Conservation (phyloP, 768 basidiomycete genomes). For the Agaricus bisporus region DNA sequence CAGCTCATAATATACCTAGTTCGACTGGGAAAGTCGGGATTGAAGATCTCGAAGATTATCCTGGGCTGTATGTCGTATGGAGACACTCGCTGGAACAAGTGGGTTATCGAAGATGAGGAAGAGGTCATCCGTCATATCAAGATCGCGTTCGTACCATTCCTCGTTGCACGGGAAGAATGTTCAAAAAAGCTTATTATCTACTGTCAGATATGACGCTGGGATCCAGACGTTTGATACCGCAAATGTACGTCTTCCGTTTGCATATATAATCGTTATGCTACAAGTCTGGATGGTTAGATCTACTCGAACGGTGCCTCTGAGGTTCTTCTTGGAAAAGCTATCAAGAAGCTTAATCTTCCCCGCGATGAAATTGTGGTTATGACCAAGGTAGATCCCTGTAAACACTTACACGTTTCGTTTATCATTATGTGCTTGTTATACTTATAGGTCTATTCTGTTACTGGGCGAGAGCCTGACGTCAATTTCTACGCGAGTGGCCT, state of each 20-base stretch:
- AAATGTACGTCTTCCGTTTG: constrained; percentile 22
- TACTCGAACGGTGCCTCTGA: constrained; percentile 68
- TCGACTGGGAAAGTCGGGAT: constrained; percentile 44
- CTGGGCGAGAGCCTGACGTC: constrained; percentile 19
- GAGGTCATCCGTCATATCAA: constrained; percentile 42
- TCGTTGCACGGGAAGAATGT: no score
- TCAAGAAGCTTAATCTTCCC: constrained; percentile 59
- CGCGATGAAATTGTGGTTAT: constrained; percentile 73
- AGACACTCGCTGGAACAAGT: constrained; percentile 41
- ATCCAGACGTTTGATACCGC: constrained; percentile 61
- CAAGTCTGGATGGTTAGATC: constrained; percentile 24
- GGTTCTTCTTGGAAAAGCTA: constrained; percentile 62
- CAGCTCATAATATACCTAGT: constrained; percentile 21
- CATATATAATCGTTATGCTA: constrained; percentile 3
- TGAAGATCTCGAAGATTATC: constrained; percentile 62
- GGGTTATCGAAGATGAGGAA: constrained; percentile 43
- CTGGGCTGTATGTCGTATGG: constrained; percentile 61
- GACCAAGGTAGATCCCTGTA: constrained; percentile 47
- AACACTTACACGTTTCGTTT: not conserved
- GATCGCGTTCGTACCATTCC: constrained; percentile 2
- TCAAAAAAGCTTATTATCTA: not conserved
- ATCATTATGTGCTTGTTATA: not conserved
- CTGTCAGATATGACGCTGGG: constrained; percentile 52
- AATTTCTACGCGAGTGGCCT: constrained; percentile 8
- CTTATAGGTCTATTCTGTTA: constrained; percentile 31